Evolutionary conservation across 2,329 filamentous ascomycete genomes (phyloP), one percentile per base, ranked within the genome.

Genomic region (Stemphylium lycopersici): DNA sequence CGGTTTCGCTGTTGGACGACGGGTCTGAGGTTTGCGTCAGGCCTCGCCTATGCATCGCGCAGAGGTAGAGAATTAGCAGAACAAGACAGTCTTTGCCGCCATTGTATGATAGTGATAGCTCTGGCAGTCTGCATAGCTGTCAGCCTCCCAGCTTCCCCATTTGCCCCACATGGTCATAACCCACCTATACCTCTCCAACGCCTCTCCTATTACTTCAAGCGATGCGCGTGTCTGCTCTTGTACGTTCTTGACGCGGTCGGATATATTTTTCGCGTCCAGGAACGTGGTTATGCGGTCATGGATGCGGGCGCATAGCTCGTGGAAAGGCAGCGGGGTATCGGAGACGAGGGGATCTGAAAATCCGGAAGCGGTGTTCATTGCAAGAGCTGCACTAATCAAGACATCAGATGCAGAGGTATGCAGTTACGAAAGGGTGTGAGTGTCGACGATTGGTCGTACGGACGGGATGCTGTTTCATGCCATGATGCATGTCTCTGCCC

Each of bases 61-160:
- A 87, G 63, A 98, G 87, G 70, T 96, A 91, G 61, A 98, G 81
- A 68, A 97, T 84, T 6, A 98, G 83, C 15, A 98, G 86, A 48
- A 98, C 93, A 15, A 98, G 88, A 69, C 93, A 98, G 81, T 98
- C 95, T 76, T 99, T 99, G 57, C 95, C 95, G 71, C 95, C 95
- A 68, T 99, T 99, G 78, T 97, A 99, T 52, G 93, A 96, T 61
- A 98, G 82, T 4, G 93, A 91, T 56, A 98, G 83, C 71, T 96
- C 84, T 54, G 88, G 83, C 58, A 89, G 84, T 54, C 90, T 95
- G 67, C 56, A 48, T 31, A 43, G 37, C 18, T 34, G 58, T 71
- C 52, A 72, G 65, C 56, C 49, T 46, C n/a, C 16, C 20, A 45
- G 37, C 36, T 41, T 38, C 54, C 43, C 29, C 44, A 42, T 36